Base-by-base conservation (phyloP, 805 yeast genomes). In the Yarrowia deformans region DNA sequence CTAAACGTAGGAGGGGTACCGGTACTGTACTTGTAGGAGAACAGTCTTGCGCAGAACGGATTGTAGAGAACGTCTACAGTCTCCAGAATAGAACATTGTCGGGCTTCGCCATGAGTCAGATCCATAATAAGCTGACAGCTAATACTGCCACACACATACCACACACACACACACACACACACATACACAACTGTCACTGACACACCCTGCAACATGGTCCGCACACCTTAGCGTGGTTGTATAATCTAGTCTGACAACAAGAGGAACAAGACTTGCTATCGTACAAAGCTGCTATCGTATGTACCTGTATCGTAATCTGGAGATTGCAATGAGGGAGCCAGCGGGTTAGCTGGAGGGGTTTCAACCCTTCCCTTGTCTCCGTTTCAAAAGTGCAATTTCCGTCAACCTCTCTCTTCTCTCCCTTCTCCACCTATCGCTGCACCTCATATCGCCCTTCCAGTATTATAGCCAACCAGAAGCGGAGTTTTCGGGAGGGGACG, bases 401-500 rank as follows among this genome's bases (percentile, higher is more conserved):
- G 5, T 8, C 7, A 8, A 12, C 52, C 13, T 6, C n/a, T 9
- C 50, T 18, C 23, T 12, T 23, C 13, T 6, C n/a, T 9, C 50
- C 8, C 23, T 12, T 23, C 52, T 18, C 49, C 29, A 18, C 19
- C 23, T 18, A 10, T 3, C 13, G 29, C 35, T 29, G 52, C 14
- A 29, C 35, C 32, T 16, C 35, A 8, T 23, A 23, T 23, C 29
- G 2, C 29, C 4, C 3, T 23, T 23, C 29, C 29, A 23, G 58
- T 54, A 54, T 54, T 54, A 54, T 54, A 32, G 58, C 58, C 58
- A 54, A 54, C 13, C 43, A 54, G 39, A n/a, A 50, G 58, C 45
- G 40, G 16, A 8, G n/a, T 16, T 52, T 42, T 34, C 29, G 19
- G 37, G 58, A 54, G 58, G 58, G 60, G 60, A 8, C 8, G 37